Base-by-base conservation (phyloP, 257 asterid species). In the Plantago major region DNA sequence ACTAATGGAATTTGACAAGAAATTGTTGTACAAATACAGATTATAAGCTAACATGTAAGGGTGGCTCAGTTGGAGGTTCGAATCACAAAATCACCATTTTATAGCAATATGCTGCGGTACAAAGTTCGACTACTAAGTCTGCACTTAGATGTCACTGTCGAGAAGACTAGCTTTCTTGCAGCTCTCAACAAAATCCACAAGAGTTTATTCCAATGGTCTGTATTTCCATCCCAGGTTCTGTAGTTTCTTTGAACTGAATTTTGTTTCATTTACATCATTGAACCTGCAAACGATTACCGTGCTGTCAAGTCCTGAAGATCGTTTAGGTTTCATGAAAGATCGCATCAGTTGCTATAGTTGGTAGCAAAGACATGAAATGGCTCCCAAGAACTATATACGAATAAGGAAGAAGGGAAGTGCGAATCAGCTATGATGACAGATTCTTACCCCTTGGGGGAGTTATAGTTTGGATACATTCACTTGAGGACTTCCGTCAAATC, bases 371-470 rank as follows among this genome's bases (percentile, higher is more conserved):
- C 40, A 33, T 4, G 40, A 33, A 33, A 33, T 7, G 40, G 40
- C 40, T 33, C 8, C 26, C 1, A 22, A 33, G 8, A 33, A 1
- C 40, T 4, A 5, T 33, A 33, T 3, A 33, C 40, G 38, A 64
- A 12, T 18, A 42, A 14, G 55, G 54, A 13, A 65, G 15, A 18
- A 19, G 14, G 17, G 42, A 54, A 33, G 8, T 33, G 7, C 3
- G 8, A 1, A 33, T 18, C 11, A 15, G 0, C 16, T 15, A 17
- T 19, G 16, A 56, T 38, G 55, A 33, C 40, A 48, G 18, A 48
- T 30, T 10, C 40, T 73, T 71, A 87, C 97, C 94, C 72, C 71
- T 83, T 79, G 42, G 98, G 98, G 64, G 85, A 85, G 22, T 77
- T 74, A 57, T 76, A 76, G 62, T 71, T 58, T 6, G 95, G 96